Conservation (phyloP, 2,329 filamentous ascomycete genomes). For the Monosporascus sp. region DNA sequence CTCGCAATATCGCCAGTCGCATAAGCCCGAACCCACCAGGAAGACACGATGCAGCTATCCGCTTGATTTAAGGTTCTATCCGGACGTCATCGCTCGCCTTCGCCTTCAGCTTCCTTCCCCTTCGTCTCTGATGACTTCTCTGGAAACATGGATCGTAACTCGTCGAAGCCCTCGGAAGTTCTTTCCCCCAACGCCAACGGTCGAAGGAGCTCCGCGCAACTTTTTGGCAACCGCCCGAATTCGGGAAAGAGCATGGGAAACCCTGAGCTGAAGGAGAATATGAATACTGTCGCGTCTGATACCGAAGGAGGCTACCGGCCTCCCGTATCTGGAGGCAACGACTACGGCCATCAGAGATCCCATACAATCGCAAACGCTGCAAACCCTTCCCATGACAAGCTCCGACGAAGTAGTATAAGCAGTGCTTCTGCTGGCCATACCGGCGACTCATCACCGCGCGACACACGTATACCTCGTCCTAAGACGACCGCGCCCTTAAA, state of each 20-base stretch:
- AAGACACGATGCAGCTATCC: constrained; percentile 6
- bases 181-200: constrained; percentile 21
- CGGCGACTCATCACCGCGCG: constrained; percentile 14
- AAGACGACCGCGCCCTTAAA: constrained; percentile 7
- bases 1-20: not conserved
- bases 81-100: constrained; percentile 2
- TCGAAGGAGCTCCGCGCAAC: constrained; percentile 16
- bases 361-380: constrained; percentile 5
- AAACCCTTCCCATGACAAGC: constrained; percentile 4
- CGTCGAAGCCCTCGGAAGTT: constrained; percentile 10
- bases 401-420: constrained; percentile 7
- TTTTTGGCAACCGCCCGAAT: constrained; percentile 10
- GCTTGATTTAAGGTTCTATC: constrained; percentile 9
- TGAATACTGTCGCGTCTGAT: constrained; percentile 12
- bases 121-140: constrained; percentile 4
- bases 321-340: not conserved
- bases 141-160: constrained; percentile 18
- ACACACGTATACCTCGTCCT: constrained; percentile 23
- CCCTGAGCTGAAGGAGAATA: constrained; percentile 19
- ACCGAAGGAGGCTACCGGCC: constrained; percentile 10
- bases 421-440: constrained; percentile 9
- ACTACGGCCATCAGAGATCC: constrained; percentile 6
- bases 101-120: not conserved
- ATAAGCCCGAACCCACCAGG: not conserved
- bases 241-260: constrained; percentile 9